These are phyloP conservation scores for Wallacemonas sp. DNA, from an alignment of 208 protist species.

Conservation along the genomic window DNA sequence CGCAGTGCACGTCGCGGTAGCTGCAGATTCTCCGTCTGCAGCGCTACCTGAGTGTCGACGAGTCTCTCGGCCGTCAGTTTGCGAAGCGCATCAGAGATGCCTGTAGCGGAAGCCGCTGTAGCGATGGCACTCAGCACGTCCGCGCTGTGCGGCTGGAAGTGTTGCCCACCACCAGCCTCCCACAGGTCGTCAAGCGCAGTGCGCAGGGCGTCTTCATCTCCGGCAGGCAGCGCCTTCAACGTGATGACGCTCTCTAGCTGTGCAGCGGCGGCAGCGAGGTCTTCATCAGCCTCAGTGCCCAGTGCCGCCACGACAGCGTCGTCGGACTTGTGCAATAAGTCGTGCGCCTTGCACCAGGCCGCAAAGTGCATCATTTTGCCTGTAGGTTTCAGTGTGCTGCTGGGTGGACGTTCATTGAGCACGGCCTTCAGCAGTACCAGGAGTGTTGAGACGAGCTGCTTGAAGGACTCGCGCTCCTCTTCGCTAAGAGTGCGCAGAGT, in stretches of 20 bases:
- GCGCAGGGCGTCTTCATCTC: conserved; percentile 40
- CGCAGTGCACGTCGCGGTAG: conserved; percentile 75
- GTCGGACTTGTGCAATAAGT: conserved; percentile 30
- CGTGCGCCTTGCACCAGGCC: conserved; percentile 45
- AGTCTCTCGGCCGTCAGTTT: conserved; percentile 46
- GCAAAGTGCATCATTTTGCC: conserved; percentile 52
- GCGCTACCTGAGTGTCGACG: conserved; percentile 41
- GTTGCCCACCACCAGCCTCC: conserved; percentile 26
- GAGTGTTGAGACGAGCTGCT: conserved; percentile 18
- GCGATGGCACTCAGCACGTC: conserved; percentile 83
- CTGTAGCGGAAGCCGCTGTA: conserved; percentile 27
- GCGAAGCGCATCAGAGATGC: conserved; percentile 36
- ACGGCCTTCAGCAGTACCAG: conserved; percentile 31
- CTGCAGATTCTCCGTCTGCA: conserved; percentile 17
- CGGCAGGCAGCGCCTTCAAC: conserved; percentile 54
- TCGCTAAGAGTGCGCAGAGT: conserved; percentile 16
- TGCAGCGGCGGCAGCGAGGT: conserved; percentile 38
- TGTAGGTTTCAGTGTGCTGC: conserved; percentile 42
- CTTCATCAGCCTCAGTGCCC: conserved; percentile 31
- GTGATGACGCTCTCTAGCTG: conserved; percentile 79
- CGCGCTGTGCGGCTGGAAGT: conserved; percentile 56
- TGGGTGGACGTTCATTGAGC: conserved; percentile 19
- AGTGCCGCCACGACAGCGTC: conserved; percentile 25
- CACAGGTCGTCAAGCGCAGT: conserved; percentile 53
- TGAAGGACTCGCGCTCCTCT: conserved; percentile 38